phyloP scores from a whole-genome alignment of 2,329 filamentous ascomycete species.

The Metarhizium guizhouense region DNA sequence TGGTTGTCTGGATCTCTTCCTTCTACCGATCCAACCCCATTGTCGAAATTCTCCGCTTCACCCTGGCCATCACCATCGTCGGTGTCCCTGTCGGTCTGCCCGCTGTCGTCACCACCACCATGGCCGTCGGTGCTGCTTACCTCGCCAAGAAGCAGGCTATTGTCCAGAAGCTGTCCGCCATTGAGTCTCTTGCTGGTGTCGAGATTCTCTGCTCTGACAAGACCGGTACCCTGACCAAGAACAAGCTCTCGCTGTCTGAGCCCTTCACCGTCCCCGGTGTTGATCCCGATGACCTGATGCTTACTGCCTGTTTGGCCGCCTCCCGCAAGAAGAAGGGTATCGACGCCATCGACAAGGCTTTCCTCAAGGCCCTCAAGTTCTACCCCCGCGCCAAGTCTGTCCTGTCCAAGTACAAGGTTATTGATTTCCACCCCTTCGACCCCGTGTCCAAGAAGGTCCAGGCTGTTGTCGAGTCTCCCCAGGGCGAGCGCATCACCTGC shows the following conservation, averaged over 20 bases:
- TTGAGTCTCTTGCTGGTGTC: conserved; percentile 85
- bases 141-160: conserved; percentile 89
- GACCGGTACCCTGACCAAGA: conserved; percentile 84
- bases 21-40: conserved; percentile 84
- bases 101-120: conserved; percentile 87
- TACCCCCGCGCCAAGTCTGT: conserved; percentile 77
- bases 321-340: conserved; percentile 95
- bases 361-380: conserved; percentile 74
- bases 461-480: conserved; percentile 72
- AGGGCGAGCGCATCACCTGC: conserved; percentile 77
- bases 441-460: conserved; percentile 90
- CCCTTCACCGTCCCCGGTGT: conserved; percentile 77
- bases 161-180: conserved; percentile 85
- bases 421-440: conserved; percentile 83
- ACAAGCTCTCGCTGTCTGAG: conserved; percentile 82
- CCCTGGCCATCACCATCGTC: conserved; percentile 81
- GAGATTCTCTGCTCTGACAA: conserved; percentile 86
- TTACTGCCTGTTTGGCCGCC: conserved; percentile 82
- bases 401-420: conserved; percentile 73
- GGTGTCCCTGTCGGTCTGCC: conserved; percentile 90
- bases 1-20: conserved; percentile 76
- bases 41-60: conserved; percentile 72
- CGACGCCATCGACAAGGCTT: conserved; percentile 90
- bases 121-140: conserved; percentile 88
- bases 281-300: conserved; percentile 80